phyloP scores from a whole-genome alignment of 179 eudicot species.

The Beta macrorhiza region DNA sequence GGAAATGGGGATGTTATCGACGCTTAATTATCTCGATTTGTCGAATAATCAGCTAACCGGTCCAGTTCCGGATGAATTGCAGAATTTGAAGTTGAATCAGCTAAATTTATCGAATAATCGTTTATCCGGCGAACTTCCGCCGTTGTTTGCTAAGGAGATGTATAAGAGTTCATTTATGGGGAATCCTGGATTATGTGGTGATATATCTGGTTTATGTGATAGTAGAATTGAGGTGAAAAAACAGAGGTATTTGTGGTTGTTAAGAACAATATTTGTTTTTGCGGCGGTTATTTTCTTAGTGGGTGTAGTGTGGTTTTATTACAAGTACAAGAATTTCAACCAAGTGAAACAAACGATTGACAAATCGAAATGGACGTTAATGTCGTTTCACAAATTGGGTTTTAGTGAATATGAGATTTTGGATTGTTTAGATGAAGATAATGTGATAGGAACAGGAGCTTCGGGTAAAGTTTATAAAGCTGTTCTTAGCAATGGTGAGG shows the following conservation, averaged over 20 bases:
- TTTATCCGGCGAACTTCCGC: slow-evolving; percentile 64
- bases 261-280: slow-evolving; percentile 51
- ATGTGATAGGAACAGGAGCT: slow-evolving; percentile 73
- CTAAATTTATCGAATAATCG: slow-evolving; percentile 70
- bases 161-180: slow-evolving; percentile 68
- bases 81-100: slow-evolving; percentile 72
- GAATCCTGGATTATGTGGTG: slow-evolving; percentile 76
- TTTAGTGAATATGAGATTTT: slow-evolving; percentile 78
- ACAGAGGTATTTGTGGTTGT: slow-evolving; percentile 49
- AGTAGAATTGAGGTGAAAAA: slow-evolving; percentile 26
- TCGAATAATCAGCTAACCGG: slow-evolving; percentile 72
- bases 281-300: slow-evolving; percentile 58
- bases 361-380: slow-evolving; percentile 70
- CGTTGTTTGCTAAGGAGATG: slow-evolving; percentile 48
- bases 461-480: slow-evolving; percentile 86
- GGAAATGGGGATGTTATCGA: slow-evolving; percentile 54
- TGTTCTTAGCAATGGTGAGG: slow-evolving; percentile 60
- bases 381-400: slow-evolving; percentile 77
- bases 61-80: slow-evolving; percentile 50
- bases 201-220: slow-evolving; percentile 58
- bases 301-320: slow-evolving; percentile 55
- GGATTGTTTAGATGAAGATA: slow-evolving; percentile 67
- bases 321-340: slow-evolving; percentile 49
- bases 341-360: slow-evolving; percentile 35
- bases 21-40: slow-evolving; percentile 72